phyloP scores from a whole-genome alignment of 495 filamentous ascomycete genomes.

The Tuber magnatum region DNA sequence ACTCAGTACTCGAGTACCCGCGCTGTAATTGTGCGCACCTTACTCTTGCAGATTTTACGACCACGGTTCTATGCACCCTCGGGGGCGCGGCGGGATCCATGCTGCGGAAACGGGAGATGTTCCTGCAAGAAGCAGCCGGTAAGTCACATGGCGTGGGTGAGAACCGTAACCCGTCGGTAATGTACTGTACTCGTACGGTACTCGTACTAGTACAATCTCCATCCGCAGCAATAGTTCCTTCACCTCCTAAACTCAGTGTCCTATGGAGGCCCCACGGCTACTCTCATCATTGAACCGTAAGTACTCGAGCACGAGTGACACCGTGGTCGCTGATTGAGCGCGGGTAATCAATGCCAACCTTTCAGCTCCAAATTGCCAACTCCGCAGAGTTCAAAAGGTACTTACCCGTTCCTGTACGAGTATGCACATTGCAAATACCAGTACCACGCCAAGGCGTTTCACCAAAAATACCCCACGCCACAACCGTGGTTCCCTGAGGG shows the following conservation, averaged over 20 bases:
- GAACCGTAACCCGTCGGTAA: background rate
- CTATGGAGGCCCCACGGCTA: background rate
- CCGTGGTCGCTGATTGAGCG: background rate
- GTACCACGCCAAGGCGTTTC: background rate
- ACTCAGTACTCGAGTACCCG: background rate
- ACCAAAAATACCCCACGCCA: slow-evolving; percentile 5
- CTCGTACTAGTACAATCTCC: too few relatives aligned
- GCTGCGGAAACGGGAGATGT: background rate
- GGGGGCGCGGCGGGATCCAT: background rate
- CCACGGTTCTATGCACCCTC: background rate
- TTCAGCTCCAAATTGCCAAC: background rate
- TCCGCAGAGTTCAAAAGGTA: background rate
- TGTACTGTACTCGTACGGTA: too few relatives aligned
- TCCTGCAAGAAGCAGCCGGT: background rate
- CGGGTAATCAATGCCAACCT: background rate
- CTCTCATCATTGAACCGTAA: background rate
- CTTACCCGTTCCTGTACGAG: background rate
- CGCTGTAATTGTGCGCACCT: background rate
- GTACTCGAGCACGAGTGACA: background rate
- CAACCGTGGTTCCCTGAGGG: background rate
- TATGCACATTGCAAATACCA: background rate
- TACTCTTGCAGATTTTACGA: background rate
- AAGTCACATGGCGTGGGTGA: background rate
- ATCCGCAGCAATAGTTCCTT: background rate
- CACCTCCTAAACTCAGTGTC: background rate